Evolutionary conservation across 2,329 filamentous ascomycete species (phyloP).

Genomic region (Dactylellina sp.): DNA sequence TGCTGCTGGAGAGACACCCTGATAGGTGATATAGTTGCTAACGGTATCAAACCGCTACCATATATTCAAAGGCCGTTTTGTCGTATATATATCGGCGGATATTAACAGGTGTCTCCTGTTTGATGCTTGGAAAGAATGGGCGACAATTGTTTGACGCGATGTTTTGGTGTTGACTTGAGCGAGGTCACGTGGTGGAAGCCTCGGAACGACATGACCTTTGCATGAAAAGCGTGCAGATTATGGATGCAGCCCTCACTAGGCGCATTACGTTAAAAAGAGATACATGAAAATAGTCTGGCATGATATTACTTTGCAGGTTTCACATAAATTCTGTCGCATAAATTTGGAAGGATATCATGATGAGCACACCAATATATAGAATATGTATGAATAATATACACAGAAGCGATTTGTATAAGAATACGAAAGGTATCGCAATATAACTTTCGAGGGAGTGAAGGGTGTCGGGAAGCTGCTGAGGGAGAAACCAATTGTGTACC

Average conservation of each 20-base stretch:
- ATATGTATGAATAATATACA: conserved; percentile 54
- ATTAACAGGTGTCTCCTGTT: neutral
- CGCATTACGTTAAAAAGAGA: no score
- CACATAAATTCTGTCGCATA: no score
- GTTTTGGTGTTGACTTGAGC: conserved; percentile 48
- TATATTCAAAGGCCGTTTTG: neutral
- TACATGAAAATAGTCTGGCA: no score
- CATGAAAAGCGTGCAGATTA: neutral
- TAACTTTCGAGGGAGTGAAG: conserved; percentile 23
- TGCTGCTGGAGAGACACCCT: neutral
- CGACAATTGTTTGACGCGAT: conserved; percentile 34
- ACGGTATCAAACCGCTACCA: neutral
- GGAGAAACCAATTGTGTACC: conserved; percentile 18
- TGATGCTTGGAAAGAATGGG: neutral
- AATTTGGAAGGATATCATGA: no score
- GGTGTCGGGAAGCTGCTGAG: conserved; percentile 2
- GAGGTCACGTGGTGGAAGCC: conserved; percentile 34
- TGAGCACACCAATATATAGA: conserved; percentile 37
- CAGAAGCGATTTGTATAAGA: conserved; percentile 52
- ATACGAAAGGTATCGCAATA: conserved; percentile 30
- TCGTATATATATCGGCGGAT: neutral
- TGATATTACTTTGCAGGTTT: neutral
- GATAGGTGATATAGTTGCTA: neutral
- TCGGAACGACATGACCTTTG: neutral
- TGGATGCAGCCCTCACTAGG: no score